Evolutionary conservation across 1,284 basidiomycete genomes (phyloP).

Genomic region (Puccinia novopanici): DNA sequence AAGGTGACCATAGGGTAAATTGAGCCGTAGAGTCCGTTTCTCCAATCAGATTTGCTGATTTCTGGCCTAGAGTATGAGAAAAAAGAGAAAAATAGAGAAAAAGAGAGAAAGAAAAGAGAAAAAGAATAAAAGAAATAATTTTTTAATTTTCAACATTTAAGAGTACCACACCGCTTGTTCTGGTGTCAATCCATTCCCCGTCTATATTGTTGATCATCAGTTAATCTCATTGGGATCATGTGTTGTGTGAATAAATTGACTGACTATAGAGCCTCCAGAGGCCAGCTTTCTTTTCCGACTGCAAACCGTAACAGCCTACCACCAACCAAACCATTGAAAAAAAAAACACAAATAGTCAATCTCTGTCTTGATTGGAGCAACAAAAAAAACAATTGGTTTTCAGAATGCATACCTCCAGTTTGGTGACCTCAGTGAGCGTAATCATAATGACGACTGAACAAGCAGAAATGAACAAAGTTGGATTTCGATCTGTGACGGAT

Average conservation of each 20-base stretch:
- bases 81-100: too few relatives aligned
- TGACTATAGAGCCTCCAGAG: conserved; percentile 10
- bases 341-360: background rate
- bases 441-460: conserved; percentile 51
- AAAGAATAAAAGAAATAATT: too few relatives aligned
- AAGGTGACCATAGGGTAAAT: too few relatives aligned
- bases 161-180: conserved; percentile 35
- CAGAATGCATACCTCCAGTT: conserved; percentile 33
- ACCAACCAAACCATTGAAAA: background rate
- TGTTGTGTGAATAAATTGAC: background rate
- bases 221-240: background rate
- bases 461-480: conserved; percentile 11
- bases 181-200: background rate
- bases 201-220: background rate
- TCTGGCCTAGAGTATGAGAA: too few relatives aligned
- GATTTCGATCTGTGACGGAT: background rate
- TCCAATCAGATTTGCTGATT: too few relatives aligned
- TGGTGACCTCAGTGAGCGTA: conserved; percentile 47
- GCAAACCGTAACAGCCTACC: conserved; percentile 40
- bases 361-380: background rate
- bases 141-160: too few relatives aligned
- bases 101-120: too few relatives aligned
- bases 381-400: background rate
- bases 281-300: conserved; percentile 41
- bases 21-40: too few relatives aligned